Evolutionary conservation across 208 protist species (phyloP).

Genomic region (Leishmania gerbilli): DNA sequence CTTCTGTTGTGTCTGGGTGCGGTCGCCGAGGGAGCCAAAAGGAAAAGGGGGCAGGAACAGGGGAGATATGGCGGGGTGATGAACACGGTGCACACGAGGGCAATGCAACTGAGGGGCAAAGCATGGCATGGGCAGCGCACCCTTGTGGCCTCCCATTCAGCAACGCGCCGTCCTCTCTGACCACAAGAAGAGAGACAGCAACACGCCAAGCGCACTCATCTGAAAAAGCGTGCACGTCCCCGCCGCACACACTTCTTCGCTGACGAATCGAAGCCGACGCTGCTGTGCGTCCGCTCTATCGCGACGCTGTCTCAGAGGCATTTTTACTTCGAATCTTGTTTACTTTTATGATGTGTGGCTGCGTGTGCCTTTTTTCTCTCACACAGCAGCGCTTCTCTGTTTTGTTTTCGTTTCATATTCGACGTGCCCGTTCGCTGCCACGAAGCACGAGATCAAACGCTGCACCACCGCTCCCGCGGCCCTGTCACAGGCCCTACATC

Average conservation of each 20-base stretch:
- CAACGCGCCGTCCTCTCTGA: background rate
- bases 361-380: background rate
- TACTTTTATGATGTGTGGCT: background rate
- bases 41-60: too few species aligned
- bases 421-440: too few species aligned
- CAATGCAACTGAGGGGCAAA: background rate
- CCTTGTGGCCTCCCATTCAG: background rate
- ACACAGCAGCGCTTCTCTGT: background rate
- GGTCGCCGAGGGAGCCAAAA: background rate
- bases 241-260: background rate
- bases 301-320: background rate
- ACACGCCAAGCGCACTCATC: background rate
- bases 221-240: background rate
- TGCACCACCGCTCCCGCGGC: background rate
- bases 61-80: background rate
- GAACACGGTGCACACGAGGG: background rate
- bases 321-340: background rate
- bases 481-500: background rate
- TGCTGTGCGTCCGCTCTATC: background rate
- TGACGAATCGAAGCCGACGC: background rate
- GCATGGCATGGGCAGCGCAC: background rate
- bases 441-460: background rate
- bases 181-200: background rate
- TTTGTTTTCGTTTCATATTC: background rate
- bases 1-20: background rate